Percentiles rank a stretch among this genome's conserved stretches.
These are phyloP conservation scores for Scheffersomyces lignosus DNA, from an alignment of 805 yeast genomes.

Conservation along the genomic window DNA sequence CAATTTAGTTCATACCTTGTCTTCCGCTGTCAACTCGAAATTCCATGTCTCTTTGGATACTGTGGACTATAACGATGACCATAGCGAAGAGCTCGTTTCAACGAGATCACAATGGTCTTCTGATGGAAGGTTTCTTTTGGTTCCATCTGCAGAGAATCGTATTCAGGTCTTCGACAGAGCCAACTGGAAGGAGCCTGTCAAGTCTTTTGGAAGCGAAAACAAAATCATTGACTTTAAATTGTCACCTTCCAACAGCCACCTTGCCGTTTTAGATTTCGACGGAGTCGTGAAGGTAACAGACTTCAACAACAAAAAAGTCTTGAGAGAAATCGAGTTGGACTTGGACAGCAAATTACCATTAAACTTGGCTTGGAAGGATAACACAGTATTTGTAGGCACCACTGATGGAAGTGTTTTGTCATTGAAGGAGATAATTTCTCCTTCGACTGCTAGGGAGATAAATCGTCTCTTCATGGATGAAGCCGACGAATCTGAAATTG, in stretches of 20 bases:
- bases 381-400: constrained; percentile 41
- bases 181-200: constrained; percentile 26
- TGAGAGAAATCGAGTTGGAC: constrained; percentile 11
- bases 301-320: constrained; percentile 31
- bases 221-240: constrained; percentile 53
- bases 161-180: constrained; percentile 47
- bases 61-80: constrained; percentile 42
- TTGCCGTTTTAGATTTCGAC: constrained; percentile 61
- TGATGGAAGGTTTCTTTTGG: constrained; percentile 64
- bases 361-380: constrained; percentile 28
- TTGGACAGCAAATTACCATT: constrained; percentile 24
- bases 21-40: constrained; percentile 40
- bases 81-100: constrained; percentile 45
- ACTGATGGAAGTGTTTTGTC: constrained; percentile 39
- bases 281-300: constrained; percentile 60
- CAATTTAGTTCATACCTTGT: constrained; percentile 45
- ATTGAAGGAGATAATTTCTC: constrained; percentile 14
- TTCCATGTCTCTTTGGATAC: constrained; percentile 30
- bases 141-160: constrained; percentile 55
- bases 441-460: constrained; percentile 2
- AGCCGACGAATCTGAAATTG: constrained; percentile 25
- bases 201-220: constrained; percentile 12
- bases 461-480: constrained; percentile 22
- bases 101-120: constrained; percentile 70
- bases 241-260: constrained; percentile 58